Base-by-base conservation (phyloP, 2,329 filamentous ascomycete genomes). In the Colletotrichum chlorophyti region DNA sequence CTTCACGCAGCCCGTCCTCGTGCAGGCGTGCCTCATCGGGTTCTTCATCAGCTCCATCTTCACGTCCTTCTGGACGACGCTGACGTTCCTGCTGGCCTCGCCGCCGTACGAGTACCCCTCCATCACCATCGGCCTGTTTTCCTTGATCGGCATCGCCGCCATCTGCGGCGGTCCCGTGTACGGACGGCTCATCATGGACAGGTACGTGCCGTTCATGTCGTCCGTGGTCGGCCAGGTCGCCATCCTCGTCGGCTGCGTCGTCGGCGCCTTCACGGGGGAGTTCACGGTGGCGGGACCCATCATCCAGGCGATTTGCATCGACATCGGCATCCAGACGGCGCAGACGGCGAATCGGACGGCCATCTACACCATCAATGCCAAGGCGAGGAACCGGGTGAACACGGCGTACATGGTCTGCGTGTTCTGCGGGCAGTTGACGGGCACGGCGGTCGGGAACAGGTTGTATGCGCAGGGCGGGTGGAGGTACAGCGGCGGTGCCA, bases 401-500 rank as follows among this genome's bases (percentile, higher is more conserved):
- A 93, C 91, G 0, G 89, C 87, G 1, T 95, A 92, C 67, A 95
- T 94, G 91, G 81, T 93, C 0, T 80, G 82, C 7, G 86, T 84
- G 0, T 94, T 94, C 66, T 85, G 83, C 24, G 91, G 91, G 0
- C 91, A 95, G 75, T 65, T 95, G 42, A 87, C 87, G 2, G 91
- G 91, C 0, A 88, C 86, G 0, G 79, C 83, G 2, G 83, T 84
- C 5, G 83, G 84, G 0, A 84, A 83, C 61, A 71, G 76, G 15
- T 67, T 84, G 2, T 84, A 82, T 54, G 80, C 80, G 0, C 65
- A 74, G 26, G 81, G 81, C 1, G 82, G 82, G 0, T 84, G 81
- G 81, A 72, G 68, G 7, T 77, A 73, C 60, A 83, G 79, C 52
- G 77, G 79, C 0, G 73, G 71, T 7, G 74, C 71, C 37, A 76